Evolutionary conservation across 352 stramenopile species (phyloP).

Genomic region (Elongisporangium anandrum): DNA sequence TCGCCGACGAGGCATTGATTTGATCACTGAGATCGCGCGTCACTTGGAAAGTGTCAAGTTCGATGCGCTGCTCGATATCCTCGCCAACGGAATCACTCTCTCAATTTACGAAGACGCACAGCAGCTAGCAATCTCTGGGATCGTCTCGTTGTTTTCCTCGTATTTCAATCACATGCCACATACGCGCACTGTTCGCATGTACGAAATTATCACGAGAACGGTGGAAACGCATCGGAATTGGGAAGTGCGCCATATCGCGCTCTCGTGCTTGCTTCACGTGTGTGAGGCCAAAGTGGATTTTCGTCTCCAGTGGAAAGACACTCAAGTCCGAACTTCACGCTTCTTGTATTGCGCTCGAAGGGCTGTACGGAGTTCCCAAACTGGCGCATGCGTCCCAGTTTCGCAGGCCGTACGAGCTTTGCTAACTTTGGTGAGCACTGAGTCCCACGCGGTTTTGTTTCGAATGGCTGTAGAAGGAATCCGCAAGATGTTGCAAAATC

Average conservation of each 20-base stretch:
- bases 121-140: constrained; percentile 41
- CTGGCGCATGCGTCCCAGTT: constrained; percentile 52
- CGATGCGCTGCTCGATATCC: constrained; percentile 69
- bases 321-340: constrained; percentile 59
- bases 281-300: constrained; percentile 63
- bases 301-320: constrained; percentile 64
- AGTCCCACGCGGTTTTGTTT: constrained; percentile 63
- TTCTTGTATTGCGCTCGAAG: constrained; percentile 57
- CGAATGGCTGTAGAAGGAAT: constrained; percentile 73
- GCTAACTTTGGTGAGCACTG: constrained; percentile 71
- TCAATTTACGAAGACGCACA: constrained; percentile 71
- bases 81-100: constrained; percentile 61
- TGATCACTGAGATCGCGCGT: constrained; percentile 65
- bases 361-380: constrained; percentile 34
- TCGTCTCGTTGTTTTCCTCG: constrained; percentile 73
- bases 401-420: constrained; percentile 53
- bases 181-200: constrained; percentile 66
- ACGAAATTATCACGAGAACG: constrained; percentile 64
- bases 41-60: constrained; percentile 82
- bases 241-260: constrained; percentile 50
- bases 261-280: constrained; percentile 65
- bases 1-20: constrained; percentile 45
- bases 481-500: constrained; percentile 75
- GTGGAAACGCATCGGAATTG: constrained; percentile 65
- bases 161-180: constrained; percentile 79